A percentile compares a stretch with the other conserved stretches of the same genome.
Conservation (phyloP, 768 basidiomycete genomes). For the Rhizopogon vesiculosus region DNA sequence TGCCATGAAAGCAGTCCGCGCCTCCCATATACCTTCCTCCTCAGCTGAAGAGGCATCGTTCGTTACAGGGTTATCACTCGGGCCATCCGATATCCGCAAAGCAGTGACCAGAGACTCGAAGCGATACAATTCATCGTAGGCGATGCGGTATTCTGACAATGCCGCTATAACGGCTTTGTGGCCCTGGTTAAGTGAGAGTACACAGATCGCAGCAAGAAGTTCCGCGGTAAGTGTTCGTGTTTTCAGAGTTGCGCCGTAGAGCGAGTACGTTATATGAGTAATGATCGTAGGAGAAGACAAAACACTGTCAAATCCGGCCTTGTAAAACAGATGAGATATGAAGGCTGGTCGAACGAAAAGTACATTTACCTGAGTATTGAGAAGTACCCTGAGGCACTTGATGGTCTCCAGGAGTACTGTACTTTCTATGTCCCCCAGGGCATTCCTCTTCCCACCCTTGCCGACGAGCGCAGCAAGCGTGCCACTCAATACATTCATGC, state of each 20-base stretch:
- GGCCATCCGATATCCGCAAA: slow-evolving; percentile 50
- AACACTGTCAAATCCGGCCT: slow-evolving; percentile 73
- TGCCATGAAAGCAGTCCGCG: slow-evolving; percentile 68
- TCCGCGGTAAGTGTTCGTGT: slow-evolving; percentile 68
- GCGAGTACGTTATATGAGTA: slow-evolving; percentile 66
- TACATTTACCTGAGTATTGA: slow-evolving; percentile 76
- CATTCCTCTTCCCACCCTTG: slow-evolving; percentile 60
- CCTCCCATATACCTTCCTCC: slow-evolving; percentile 78
- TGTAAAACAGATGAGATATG: background rate
- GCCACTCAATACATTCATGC: slow-evolving; percentile 57
- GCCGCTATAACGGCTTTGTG: slow-evolving; percentile 72
- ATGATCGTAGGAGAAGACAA: slow-evolving; percentile 60
- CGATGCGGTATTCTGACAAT: slow-evolving; percentile 73
- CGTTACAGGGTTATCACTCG: slow-evolving; percentile 27
- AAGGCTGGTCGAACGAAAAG: slow-evolving; percentile 6
- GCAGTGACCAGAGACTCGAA: slow-evolving; percentile 72
- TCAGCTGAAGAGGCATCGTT: slow-evolving; percentile 31
- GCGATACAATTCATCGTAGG: slow-evolving; percentile 68
- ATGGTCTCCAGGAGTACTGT: slow-evolving; percentile 68
- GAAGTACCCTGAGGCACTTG: slow-evolving; percentile 74
- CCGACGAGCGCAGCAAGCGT: slow-evolving; percentile 59
- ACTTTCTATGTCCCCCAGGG: slow-evolving; percentile 60
- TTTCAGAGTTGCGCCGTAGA: slow-evolving; percentile 64
- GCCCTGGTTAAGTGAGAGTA: slow-evolving; percentile 66
- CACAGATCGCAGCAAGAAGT: slow-evolving; percentile 79